Evolutionary conservation across 345 rosid genomes (phyloP), one percentile per base, ranked within the genome.

Genomic region (Excoecaria agallocha): DNA sequence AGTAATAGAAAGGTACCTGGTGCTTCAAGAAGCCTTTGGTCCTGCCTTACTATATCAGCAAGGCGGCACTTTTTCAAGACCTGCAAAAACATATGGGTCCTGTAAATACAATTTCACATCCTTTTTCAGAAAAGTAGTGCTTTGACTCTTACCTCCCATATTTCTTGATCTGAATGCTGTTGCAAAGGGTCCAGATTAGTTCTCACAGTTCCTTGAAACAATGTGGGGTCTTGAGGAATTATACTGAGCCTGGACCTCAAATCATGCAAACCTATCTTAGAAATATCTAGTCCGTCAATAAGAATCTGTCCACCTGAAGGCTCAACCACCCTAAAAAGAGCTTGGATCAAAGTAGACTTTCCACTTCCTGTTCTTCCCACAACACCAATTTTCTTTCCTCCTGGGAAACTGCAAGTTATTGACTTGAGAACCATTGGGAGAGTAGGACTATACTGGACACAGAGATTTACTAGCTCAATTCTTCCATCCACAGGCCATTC

Each of bases 301-400:
- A 90, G 72, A 56, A 94, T 91, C 67, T 86, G 73, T 67, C 97
- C 98, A 62, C 79, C 82, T 12, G 88, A 88, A n/a, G 90, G 90
- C 83, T 94, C 94, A 46, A 93, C 90, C 19, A 87, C 85, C 77
- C 98, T 79, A 84, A 91, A 94, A 17, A 94, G 87, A 22, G 97
- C 92, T 75, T 91, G 96, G 74, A 94, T 88, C 51, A 94, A 79
- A 63, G 96, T 91, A 64, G 98, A 94, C 79, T 91, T 94, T 65
- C 97, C 98, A 11, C 97, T 93, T 17, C 98, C 98, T 0, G 98
- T 92, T 75, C 98, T 87, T 20, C 98, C 98, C 39, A 91, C 98
- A 16, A 94, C 87, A 74, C 97, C 97, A 6, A 94, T 86, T 71
- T 89, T 94, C 82, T 80, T 86, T 45, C 76, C 88, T 70, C 93